A percentile compares a stretch with the other conserved stretches of the same genome.
phyloP scores from a whole-genome alignment of 129 eudicot species.

The Saussurea involucrata region DNA sequence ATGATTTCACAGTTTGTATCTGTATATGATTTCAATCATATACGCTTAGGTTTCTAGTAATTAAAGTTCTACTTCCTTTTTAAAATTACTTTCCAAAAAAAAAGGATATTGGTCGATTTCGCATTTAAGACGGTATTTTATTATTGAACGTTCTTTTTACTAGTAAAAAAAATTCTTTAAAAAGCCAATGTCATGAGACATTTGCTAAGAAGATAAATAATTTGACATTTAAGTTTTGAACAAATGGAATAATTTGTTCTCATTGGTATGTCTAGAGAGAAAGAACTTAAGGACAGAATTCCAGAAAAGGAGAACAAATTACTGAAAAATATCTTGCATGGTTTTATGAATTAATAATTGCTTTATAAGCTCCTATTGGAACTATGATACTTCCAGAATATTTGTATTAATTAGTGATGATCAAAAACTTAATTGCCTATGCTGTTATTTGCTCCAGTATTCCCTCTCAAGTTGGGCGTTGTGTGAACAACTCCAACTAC shows the following conservation, averaged over 20 bases:
- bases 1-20: neutral
- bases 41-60: neutral
- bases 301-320: neutral
- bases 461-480: neutral
- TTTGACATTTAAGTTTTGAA: neutral
- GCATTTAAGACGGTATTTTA: neutral
- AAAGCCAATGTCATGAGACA: neutral
- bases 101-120: neutral
- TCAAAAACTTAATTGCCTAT: neutral
- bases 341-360: neutral
- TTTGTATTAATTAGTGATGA: conserved; percentile 9
- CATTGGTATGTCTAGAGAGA: neutral
- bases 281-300: neutral
- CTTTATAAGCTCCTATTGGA: conserved; percentile 4
- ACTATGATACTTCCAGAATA: neutral
- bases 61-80: neutral
- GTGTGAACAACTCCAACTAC: neutral
- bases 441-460: neutral
- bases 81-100: neutral
- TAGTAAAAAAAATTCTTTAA: neutral
- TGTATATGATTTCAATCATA: neutral
- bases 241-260: neutral
- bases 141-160: neutral
- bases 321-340: conserved; percentile 1
- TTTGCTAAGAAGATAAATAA: neutral